phyloP scores from a whole-genome alignment of 2,329 filamentous ascomycete genomes.

The Stemphylium vesicarium region DNA sequence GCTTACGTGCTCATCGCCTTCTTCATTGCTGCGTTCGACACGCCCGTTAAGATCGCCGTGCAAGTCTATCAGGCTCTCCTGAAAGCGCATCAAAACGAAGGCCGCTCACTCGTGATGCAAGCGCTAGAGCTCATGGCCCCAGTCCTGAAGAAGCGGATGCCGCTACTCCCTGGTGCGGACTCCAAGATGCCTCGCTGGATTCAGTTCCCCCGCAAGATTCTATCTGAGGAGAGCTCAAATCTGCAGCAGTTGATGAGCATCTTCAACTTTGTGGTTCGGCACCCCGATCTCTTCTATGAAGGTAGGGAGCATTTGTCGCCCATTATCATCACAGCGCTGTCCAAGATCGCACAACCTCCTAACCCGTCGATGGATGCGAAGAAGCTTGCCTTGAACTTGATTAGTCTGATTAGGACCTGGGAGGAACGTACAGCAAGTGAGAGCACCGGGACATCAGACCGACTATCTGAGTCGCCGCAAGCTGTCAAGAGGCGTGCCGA shows the following conservation, averaged over 20 bases:
- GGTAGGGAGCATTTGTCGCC: conserved; percentile 89
- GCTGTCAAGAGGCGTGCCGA: conserved; percentile 76
- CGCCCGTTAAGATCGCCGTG: conserved; percentile 91
- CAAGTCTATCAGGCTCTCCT: conserved; percentile 93
- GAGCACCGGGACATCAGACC: conserved; percentile 43
- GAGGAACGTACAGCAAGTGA: conserved; percentile 81
- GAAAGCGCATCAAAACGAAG: conserved; percentile 94
- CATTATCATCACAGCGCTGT: conserved; percentile 84
- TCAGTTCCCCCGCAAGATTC: conserved; percentile 84
- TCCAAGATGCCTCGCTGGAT: conserved; percentile 87
- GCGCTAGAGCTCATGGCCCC: conserved; percentile 95
- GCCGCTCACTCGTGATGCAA: conserved; percentile 88
- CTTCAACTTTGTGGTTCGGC: conserved; percentile 93
- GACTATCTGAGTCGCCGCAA: conserved; percentile 71
- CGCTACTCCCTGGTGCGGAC: conserved; percentile 59
- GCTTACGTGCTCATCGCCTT: conserved; percentile 97
- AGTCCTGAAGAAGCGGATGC: conserved; percentile 82
- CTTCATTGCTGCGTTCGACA: conserved; percentile 97
- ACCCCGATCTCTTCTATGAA: conserved; percentile 93
- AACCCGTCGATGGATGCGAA: conserved; percentile 91
- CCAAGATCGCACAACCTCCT: conserved; percentile 83
- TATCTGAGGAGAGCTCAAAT: conserved; percentile 94
- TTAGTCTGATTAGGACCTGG: conserved; percentile 91
- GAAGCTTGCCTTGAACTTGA: conserved; percentile 87
- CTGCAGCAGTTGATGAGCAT: conserved; percentile 96